Evolutionary conservation across 495 filamentous ascomycete species (phyloP), one percentile per base, ranked within the genome.

Genomic region (Aspergillus cavernicola): DNA sequence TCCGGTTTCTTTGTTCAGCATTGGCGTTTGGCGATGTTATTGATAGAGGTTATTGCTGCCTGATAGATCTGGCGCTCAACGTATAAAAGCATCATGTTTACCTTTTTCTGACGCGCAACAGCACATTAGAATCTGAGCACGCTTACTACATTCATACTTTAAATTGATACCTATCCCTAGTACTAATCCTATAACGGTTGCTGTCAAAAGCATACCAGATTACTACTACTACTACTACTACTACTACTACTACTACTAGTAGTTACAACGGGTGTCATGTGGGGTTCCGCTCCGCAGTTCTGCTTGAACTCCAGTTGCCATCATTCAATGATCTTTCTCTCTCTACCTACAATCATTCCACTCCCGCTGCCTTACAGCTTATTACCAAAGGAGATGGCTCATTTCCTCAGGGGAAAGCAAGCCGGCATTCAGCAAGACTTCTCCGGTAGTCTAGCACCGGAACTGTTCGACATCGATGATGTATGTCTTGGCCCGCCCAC

Each of bases 391-490:
- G 53, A 59, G 33, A 95, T 93, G 90, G 84, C 89, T 35, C 83
- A 87, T 58, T 92, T 97, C 66, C 70, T 98, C 57, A 80, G 93
- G 56, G 86, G 89, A 32, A 96, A 93, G 78, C 93, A 98, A 76
- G 83, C 90, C 48, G 93, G 93, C 50, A 85, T 98, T 47, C 86
- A 89, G 64, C 88, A 82, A 66, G 93, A 97, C 71, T 79, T 98
- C 31, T 96, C 92, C 22, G 83, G 87, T 11, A 85, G 85, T 43
- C 79, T 96, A 47, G 72, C 79, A 32, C 80, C 88, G 22, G 85
- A 85, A 38, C 64, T 87, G 15, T 96, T 97, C 66, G 70, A 80
- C 45, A 81, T 91, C 18, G 93, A 96, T 65, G 89, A 96, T 64
- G 84, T 87, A 74, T 53, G 68, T 63, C 63, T 62, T 68, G 67